A percentile compares a stretch with the other conserved stretches of the same genome.
These are phyloP conservation scores for Primulina tabacum DNA, from an alignment of 257 asterid genomes.

Conservation along the genomic window DNA sequence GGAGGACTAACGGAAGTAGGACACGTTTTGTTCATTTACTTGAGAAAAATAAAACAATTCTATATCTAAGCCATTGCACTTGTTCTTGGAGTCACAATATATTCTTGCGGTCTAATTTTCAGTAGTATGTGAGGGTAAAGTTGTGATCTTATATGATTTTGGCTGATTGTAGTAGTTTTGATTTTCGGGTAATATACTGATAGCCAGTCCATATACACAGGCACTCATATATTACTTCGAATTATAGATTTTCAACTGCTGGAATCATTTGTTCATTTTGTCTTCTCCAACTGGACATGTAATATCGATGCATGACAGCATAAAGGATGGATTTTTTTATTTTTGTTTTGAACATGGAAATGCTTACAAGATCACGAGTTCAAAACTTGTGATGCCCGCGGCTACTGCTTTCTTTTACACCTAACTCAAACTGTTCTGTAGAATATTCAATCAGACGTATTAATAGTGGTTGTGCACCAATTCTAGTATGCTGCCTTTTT, in stretches of 20 bases:
- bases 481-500: background rate
- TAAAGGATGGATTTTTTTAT: background rate
- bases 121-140: background rate
- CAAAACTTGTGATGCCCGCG: background rate
- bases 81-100: conserved; percentile 1
- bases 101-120: background rate
- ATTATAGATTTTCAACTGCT: background rate
- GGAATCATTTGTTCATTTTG: background rate
- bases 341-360: background rate
- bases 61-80: background rate
- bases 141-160: conserved; percentile 4
- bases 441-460: background rate
- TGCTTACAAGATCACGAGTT: background rate
- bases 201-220: background rate
- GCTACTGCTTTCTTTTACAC: background rate
- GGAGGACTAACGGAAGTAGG: conserved; percentile 4
- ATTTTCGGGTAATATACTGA: background rate
- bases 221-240: background rate
- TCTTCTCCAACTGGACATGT: background rate
- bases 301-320: background rate
- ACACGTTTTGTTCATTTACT: conserved; percentile 6
- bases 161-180: conserved; percentile 7
- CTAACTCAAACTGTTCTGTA: background rate
- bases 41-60: conserved; percentile 16
- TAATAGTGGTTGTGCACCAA: background rate